Evolutionary conservation across 768 basidiomycete genomes (phyloP).

Genomic region (Cyclocybe cylindracea): DNA sequence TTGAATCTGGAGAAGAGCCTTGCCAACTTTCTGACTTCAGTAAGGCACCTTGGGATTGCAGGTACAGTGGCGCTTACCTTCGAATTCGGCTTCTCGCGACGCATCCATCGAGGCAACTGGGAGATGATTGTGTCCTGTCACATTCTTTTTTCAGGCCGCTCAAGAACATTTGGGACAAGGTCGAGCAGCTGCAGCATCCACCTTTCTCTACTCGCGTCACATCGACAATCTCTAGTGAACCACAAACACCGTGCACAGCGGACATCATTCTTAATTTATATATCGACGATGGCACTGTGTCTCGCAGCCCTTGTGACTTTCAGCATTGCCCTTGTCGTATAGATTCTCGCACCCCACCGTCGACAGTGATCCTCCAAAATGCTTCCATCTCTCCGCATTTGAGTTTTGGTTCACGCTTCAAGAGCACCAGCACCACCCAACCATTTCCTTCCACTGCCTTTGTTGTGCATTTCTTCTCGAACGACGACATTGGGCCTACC

Average conservation of each 20-base stretch:
- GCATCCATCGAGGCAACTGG: constrained; percentile 23
- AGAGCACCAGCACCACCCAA: constrained; percentile 6
- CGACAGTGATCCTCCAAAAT: background rate
- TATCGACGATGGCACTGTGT: background rate
- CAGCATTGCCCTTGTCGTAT: too few species aligned
- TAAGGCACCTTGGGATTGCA: constrained; percentile 13
- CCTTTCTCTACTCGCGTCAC: constrained; percentile 25
- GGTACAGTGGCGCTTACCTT: background rate
- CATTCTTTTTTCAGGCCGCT: constrained; percentile 30
- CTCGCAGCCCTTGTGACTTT: too few species aligned
- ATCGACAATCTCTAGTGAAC: constrained; percentile 11
- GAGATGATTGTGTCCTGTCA: constrained; percentile 22
- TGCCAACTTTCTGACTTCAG: constrained; percentile 23
- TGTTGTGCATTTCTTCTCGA: constrained; percentile 1
- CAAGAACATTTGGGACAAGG: constrained; percentile 28
- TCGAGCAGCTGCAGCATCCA: constrained; percentile 29
- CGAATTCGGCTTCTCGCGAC: constrained; percentile 25
- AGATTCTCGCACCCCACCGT: background rate
- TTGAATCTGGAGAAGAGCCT: constrained; percentile 2
- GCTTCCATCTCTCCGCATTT: background rate
- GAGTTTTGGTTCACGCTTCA: background rate
- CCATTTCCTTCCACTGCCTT: constrained; percentile 14
- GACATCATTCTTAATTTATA: background rate
- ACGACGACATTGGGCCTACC: background rate
- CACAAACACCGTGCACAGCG: background rate